Conservation (phyloP, 106 monocot genomes). For the Chionographis japonica region DNA sequence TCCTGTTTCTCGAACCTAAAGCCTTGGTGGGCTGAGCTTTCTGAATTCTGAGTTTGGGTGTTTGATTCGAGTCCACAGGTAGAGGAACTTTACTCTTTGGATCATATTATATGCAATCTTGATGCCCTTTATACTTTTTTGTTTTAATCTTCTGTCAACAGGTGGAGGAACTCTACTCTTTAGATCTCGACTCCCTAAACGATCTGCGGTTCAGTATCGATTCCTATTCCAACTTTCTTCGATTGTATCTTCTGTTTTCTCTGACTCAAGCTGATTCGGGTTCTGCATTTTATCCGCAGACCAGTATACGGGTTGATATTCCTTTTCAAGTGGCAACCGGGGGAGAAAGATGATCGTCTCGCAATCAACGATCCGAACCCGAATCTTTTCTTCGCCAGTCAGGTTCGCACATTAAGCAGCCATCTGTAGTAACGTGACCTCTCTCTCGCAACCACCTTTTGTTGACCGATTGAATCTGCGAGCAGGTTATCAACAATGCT, state of each 20-base stretch:
- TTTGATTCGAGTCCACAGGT: no score
- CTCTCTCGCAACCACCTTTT: neutral
- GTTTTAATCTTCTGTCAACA: neutral
- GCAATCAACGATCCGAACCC: slow-evolving; percentile 69
- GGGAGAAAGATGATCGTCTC: slow-evolving; percentile 72
- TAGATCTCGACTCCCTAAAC: slow-evolving; percentile 7
- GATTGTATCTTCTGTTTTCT: neutral
- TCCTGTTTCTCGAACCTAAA: no score
- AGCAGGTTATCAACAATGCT: slow-evolving; percentile 94
- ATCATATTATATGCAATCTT: neutral
- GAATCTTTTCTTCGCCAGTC: slow-evolving; percentile 87
- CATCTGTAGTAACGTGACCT: neutral
- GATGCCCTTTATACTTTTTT: neutral
- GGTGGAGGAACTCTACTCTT: slow-evolving; percentile 18
- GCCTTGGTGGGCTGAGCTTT: no score
- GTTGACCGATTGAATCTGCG: neutral
- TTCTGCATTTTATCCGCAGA: slow-evolving; percentile 20
- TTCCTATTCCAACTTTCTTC: neutral
- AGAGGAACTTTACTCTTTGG: no score
- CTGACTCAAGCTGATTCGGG: neutral
- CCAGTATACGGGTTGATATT: slow-evolving; percentile 89
- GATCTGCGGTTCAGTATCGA: slow-evolving; percentile 4
- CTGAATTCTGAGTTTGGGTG: no score
- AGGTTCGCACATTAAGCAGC: slow-evolving; percentile 33
- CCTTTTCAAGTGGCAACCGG: slow-evolving; percentile 89